Base-by-base conservation (phyloP, 352 stramenopile genomes). In the Phytophthora multivora region DNA sequence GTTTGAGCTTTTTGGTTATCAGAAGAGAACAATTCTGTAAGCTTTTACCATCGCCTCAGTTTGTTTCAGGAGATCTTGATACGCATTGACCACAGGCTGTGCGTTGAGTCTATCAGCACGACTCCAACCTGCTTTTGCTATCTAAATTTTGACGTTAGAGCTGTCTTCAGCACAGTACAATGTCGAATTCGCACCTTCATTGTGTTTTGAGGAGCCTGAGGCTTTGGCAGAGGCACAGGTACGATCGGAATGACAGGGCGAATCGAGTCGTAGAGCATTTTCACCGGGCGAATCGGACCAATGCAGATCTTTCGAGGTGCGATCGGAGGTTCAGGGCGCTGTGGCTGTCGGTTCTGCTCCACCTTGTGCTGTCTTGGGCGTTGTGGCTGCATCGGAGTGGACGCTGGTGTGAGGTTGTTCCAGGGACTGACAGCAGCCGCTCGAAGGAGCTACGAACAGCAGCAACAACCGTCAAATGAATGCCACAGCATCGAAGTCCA, bases 61-160 rank as follows among this genome's bases (percentile, higher is more conserved):
- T 38, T 88, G 73, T 8, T 77, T 58, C 9, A 87, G 33, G 4
- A 91, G 61, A n/a, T 77, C 51, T 48, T 81, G 63, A 66, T 89
- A 89, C 1, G 82, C 76, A 19, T 74, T 42, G 2, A 75, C 63
- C 9, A 86, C 64, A 26, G 73, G 62, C n/a, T 75, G 74, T 8
- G 75, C 75, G 18, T 83, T 68, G 12, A 75, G 59, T 48, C 41
- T 65, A 12, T 47, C 21, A 0, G 58, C 42, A 9, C 58, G 64
- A 46, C 50, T 54, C 45, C 40, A 52, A 16, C 59, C 53, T 23
- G 36, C 16, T 21, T 69, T 64, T 18, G 65, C 65, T 40, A 69
- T 45, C 65, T 73, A 4, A 3, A 40, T 31, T n/a, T 25, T 54
- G 12, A 31, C 9, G 28, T 33, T 33, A 33, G 28, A 12, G 9